These are phyloP conservation scores for Pleurotus citrinopileatus DNA, from an alignment of 768 basidiomycete genomes.

Conservation along the genomic window DNA sequence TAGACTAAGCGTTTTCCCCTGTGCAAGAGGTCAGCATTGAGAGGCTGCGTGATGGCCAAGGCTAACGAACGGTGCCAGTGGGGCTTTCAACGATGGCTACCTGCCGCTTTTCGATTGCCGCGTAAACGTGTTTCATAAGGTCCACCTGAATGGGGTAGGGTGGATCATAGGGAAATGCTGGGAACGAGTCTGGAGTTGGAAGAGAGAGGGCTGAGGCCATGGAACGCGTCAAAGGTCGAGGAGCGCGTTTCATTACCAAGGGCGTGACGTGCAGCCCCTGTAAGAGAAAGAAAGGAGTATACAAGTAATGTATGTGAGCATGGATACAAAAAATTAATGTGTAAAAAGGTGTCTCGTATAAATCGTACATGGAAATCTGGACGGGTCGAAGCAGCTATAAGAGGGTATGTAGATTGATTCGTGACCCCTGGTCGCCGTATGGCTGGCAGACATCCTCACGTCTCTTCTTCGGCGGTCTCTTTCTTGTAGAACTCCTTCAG, in stretches of 20 bases:
- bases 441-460: neutral
- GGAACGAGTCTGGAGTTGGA: conserved; percentile 64
- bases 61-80: conserved; percentile 71
- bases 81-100: conserved; percentile 88
- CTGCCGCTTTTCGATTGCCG: conserved; percentile 67
- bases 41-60: neutral
- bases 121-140: conserved; percentile 87
- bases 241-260: no score
- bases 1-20: conserved; percentile 88
- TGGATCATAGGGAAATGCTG: conserved; percentile 78
- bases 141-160: conserved; percentile 85
- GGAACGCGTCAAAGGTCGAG: neutral
- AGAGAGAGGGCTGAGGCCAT: neutral
- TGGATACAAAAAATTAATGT: no score
- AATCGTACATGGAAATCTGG: no score
- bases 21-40: neutral
- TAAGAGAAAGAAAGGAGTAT: no score
- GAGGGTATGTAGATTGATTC: no score
- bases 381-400: no score
- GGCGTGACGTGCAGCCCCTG: neutral
- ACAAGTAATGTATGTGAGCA: no score
- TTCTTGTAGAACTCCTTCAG: conserved; percentile 27
- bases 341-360: no score
- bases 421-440: no score
- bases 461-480: neutral